Conservation (phyloP, 345 rosid species). For the Clarkia xantiana region DNA sequence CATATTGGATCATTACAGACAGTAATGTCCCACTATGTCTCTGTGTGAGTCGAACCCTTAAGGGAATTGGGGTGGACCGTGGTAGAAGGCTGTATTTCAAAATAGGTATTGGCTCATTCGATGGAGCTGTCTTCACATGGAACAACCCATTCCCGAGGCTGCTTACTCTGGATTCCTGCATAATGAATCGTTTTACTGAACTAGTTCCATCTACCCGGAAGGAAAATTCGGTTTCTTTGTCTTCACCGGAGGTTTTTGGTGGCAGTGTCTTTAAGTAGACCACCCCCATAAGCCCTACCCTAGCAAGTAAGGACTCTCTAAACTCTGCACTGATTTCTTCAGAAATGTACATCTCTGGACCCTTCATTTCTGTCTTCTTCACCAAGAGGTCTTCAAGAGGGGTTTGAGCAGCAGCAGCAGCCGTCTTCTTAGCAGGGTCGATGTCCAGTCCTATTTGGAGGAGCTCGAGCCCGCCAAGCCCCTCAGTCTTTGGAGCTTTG, state of each 20-base stretch:
- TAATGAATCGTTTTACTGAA: slow-evolving; percentile 58
- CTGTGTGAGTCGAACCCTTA: slow-evolving; percentile 68
- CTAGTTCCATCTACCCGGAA: slow-evolving; percentile 64
- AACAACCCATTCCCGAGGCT: slow-evolving; percentile 84
- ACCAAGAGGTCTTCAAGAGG: slow-evolving; percentile 57
- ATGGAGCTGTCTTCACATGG: slow-evolving; percentile 83
- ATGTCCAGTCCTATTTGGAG: slow-evolving; percentile 49
- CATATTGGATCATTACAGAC: slow-evolving; percentile 91
- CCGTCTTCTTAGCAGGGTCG: slow-evolving; percentile 13
- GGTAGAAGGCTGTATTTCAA: slow-evolving; percentile 80
- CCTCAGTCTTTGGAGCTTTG: slow-evolving; percentile 59
- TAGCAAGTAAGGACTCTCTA: slow-evolving; percentile 82
- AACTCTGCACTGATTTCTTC: slow-evolving; percentile 90
- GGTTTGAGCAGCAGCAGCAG: slow-evolving; percentile 19
- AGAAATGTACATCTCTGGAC: slow-evolving; percentile 80
- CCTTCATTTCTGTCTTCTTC: slow-evolving; percentile 76
- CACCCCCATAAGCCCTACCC: slow-evolving; percentile 88
- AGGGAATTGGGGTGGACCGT: slow-evolving; percentile 68
- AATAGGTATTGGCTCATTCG: slow-evolving; percentile 83
- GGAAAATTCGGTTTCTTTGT: slow-evolving; percentile 78
- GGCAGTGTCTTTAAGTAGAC: slow-evolving; percentile 76
- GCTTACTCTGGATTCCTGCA: slow-evolving; percentile 60
- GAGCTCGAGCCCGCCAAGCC: slow-evolving; percentile 89
- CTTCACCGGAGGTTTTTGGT: slow-evolving; percentile 40
- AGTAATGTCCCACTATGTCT: slow-evolving; percentile 79